A percentile compares a stretch with the other conserved stretches of the same genome.
phyloP scores from a whole-genome alignment of 202 grass and related monocot species.

The Schoenoplectus tabernaemontani region DNA sequence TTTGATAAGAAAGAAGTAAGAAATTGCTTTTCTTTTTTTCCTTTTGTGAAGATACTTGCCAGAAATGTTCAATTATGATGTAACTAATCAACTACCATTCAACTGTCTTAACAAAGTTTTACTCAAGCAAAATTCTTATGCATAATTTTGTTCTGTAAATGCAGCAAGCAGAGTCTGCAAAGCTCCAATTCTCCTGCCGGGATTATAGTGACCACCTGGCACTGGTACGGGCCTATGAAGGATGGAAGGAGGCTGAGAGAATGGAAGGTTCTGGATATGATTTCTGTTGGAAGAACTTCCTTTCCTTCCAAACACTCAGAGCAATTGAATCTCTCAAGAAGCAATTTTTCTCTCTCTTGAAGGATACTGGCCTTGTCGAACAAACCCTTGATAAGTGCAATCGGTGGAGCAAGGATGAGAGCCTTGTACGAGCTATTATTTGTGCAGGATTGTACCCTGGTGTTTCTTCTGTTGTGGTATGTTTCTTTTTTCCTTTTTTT shows the following conservation, averaged over 20 bases:
- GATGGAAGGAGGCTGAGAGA: slow-evolving; percentile 94
- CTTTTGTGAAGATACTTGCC: not conserved
- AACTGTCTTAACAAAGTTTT: slow-evolving; percentile 1
- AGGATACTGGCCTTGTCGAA: slow-evolving; percentile 82
- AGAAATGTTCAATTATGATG: not conserved
- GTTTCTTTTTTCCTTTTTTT: slow-evolving; percentile 8
- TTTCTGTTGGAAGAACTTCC: slow-evolving; percentile 98
- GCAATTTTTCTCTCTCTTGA: slow-evolving; percentile 81
- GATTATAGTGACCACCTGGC: slow-evolving; percentile 95
- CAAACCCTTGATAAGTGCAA: slow-evolving; percentile 62
- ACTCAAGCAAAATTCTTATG: slow-evolving; percentile 1
- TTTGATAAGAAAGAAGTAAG: slow-evolving; percentile 99
- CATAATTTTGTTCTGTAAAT: slow-evolving; percentile 1
- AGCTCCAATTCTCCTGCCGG: slow-evolving; percentile 76
- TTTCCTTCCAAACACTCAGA: slow-evolving; percentile 84
- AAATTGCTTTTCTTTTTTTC: not conserved
- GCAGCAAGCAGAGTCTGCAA: slow-evolving; percentile 90
- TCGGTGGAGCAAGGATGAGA: slow-evolving; percentile 87
- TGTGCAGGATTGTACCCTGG: slow-evolving; percentile 97
- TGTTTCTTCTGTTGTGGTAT: slow-evolving; percentile 94
- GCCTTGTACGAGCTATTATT: slow-evolving; percentile 73
- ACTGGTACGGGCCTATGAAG: slow-evolving; percentile 75
- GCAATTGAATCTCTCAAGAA: slow-evolving; percentile 84
- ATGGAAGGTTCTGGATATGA: slow-evolving; percentile 79
- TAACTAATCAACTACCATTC: not conserved